Base-by-base conservation (phyloP, 2,329 filamentous ascomycete species). In the Reticulascus tulasneorum region DNA sequence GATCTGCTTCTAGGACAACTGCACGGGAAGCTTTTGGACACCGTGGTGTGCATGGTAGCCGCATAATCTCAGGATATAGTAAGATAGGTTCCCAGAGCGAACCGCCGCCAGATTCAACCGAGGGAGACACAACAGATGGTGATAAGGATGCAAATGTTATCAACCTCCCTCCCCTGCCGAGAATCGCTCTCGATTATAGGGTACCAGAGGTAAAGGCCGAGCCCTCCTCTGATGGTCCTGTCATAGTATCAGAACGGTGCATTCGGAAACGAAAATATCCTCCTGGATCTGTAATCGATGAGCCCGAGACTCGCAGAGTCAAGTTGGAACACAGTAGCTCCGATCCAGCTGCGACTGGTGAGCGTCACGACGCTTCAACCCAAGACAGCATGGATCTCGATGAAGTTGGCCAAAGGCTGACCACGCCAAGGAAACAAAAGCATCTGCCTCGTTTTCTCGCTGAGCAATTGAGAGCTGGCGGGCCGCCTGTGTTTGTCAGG, bases 361-460 rank as follows among this genome's bases (percentile, higher is more conserved):
- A 51, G 38, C 11, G 46, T 47, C 26, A 56, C 55, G 26, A 44
- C 42, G 12, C 43, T 42, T 29, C 41, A 44, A 9, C 61, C n/a
- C n/a, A 73, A 25, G 77, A 79, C 33, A 83, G 77, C 35, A 65
- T 83, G 33, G 79, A 84, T 49, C 62, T 84, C 9, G 73, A 79
- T 48, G 64, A 70, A 26, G 58, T 67, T 33, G 69, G 66, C 7
- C 55, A 54, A 26, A 58, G 29, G 60, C 69, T 48, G 53, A 45
- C 63, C 33, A 76, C 66, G 10, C 66, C 63, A 33, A 60, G 59
- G 44, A 66, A 69, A n/a, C 37, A 38, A 12, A 42, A 38, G 24
- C 16, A 29, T 10, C 7, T 24, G 9, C 27, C 20, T 21, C 18
- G 22, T 18, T 10, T 25, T 9, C 11, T 18, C 10, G 23, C 13